Percentiles rank a stretch among this genome's conserved stretches.
Conservation (phyloP, 1,284 basidiomycete genomes). For the Naganishia liquefaciens region DNA sequence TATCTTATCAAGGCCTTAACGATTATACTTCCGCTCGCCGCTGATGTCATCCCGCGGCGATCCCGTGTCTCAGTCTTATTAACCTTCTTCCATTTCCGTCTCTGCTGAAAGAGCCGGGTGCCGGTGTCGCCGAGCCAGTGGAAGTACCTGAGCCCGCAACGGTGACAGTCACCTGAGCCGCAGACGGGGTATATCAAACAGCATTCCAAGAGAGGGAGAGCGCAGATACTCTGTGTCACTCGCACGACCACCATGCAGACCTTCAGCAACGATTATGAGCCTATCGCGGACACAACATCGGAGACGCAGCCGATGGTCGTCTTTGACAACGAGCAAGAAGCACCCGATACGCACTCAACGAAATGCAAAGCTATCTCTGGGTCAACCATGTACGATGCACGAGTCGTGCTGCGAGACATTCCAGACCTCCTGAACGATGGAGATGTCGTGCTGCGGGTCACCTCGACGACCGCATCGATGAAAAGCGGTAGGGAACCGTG, state of each 20-base stretch:
- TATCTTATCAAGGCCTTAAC: conserved; percentile 12
- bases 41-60: conserved; percentile 22
- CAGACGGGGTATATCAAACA: too few relatives aligned
- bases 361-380: conserved; percentile 64
- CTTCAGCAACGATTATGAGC: conserved; percentile 6
- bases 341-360: too few relatives aligned
- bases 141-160: neutral
- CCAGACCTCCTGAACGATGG: conserved; percentile 67
- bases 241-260: neutral
- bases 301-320: neutral
- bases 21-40: neutral
- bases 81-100: neutral
- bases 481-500: neutral
- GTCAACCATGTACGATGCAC: conserved; percentile 60
- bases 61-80: too few relatives aligned
- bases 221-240: too few relatives aligned
- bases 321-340: too few relatives aligned
- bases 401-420: conserved; percentile 62
- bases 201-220: too few relatives aligned
- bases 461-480: conserved; percentile 68
- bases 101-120: neutral
- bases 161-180: conserved; percentile 1
- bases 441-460: conserved; percentile 68
- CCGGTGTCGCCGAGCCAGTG: neutral
- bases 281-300: neutral